A percentile compares a stretch with the other conserved stretches of the same genome.
phyloP scores from a whole-genome alignment of 176 grass and related monocot genomes.

The Chloris gayana region DNA sequence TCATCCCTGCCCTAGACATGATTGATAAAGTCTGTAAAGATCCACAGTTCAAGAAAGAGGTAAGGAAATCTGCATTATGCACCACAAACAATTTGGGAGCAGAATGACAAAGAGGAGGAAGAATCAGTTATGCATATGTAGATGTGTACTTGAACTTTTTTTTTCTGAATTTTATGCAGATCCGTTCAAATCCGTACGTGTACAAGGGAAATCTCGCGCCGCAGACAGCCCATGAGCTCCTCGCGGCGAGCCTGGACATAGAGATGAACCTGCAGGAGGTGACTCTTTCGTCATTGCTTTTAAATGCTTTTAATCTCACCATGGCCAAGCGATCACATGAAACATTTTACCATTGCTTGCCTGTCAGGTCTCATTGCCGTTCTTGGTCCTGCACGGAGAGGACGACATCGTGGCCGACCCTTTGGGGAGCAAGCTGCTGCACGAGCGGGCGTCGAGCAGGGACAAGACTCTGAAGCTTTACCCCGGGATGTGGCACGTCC shows the following conservation, averaged over 20 bases:
- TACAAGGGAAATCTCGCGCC: slow-evolving; percentile 60
- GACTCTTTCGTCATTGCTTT: not conserved
- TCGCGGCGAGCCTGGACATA: slow-evolving; percentile 48
- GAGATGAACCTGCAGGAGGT: slow-evolving; percentile 71
- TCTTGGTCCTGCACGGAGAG: slow-evolving; percentile 73
- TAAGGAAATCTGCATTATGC: not conserved
- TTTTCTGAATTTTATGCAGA: slow-evolving; percentile 19
- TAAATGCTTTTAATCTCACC: too few relatives aligned
- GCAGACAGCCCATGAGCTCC: slow-evolving; percentile 62
- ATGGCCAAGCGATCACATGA: not conserved
- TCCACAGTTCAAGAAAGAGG: slow-evolving; percentile 60
- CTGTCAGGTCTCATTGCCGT: slow-evolving; percentile 57
- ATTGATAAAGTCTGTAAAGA: slow-evolving; percentile 64
- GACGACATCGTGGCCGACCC: slow-evolving; percentile 57
- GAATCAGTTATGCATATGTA: too few relatives aligned
- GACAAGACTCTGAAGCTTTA: slow-evolving; percentile 82
- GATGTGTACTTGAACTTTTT: too few relatives aligned
- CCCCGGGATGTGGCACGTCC: slow-evolving; percentile 74
- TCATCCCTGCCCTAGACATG: slow-evolving; percentile 60
- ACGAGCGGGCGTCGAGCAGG: slow-evolving; percentile 59
- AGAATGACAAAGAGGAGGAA: too few relatives aligned
- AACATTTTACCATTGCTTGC: not conserved
- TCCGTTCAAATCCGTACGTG: slow-evolving; percentile 60
- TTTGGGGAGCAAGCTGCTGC: slow-evolving; percentile 53
- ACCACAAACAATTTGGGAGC: too few relatives aligned